Evolutionary conservation across 345 rosid species (phyloP).

Genomic region (rapeseed (Brassica napus)): Da-Ae NC_063443.1:14116501-14117000

Average conservation of each 20-base stretch:
- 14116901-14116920: constrained; percentile 75
- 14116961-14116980: not conserved
- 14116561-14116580: not conserved
- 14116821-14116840: constrained; percentile 90
- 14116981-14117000: constrained; percentile 14
- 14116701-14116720: not conserved
- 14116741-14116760: not conserved
- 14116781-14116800: constrained; percentile 60
- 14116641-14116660: not conserved
- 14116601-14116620: not conserved
- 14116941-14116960: constrained; percentile 9
- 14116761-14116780: constrained; percentile 6
- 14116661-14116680: not conserved
- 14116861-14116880: constrained; percentile 80
- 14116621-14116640: not conserved
- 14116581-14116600: not conserved
- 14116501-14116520: constrained; percentile 83
- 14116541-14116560: not conserved
- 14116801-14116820: constrained; percentile 68
- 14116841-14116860: constrained; percentile 90
- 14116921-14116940: constrained; percentile 21
- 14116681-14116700: not conserved
- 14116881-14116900: constrained; percentile 83
- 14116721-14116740: constrained; percentile 2
- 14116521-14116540: not conserved